Percentiles rank a stretch among this genome's conserved stretches.
phyloP scores from a whole-genome alignment of 352 stramenopile species.

The Peronosclerospora sorghi region DNA sequence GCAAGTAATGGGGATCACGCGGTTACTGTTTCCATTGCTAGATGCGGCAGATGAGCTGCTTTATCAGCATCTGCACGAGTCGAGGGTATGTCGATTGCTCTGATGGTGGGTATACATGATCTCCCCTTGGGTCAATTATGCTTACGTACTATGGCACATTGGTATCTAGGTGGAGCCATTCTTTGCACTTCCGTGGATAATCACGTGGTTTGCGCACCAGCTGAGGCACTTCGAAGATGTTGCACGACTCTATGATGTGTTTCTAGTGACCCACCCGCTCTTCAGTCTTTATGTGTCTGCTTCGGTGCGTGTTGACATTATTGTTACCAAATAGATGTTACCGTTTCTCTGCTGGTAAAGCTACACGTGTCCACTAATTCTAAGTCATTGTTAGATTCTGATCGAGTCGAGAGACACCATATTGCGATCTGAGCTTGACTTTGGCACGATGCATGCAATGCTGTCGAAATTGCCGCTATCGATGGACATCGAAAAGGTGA shows the following conservation, averaged over 20 bases:
- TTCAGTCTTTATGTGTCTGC: slow-evolving; percentile 88
- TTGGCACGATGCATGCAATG: slow-evolving; percentile 63
- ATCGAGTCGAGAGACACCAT: slow-evolving; percentile 42
- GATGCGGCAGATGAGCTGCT: slow-evolving; percentile 50
- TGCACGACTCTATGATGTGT: slow-evolving; percentile 87
- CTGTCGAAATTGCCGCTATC: slow-evolving; percentile 61
- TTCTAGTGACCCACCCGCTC: slow-evolving; percentile 88
- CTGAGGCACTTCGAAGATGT: slow-evolving; percentile 80
- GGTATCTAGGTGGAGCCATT: slow-evolving; percentile 84
- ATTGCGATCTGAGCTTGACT: slow-evolving; percentile 63
- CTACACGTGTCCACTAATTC: neutral
- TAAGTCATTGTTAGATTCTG: slow-evolving; percentile 24
- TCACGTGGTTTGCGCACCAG: slow-evolving; percentile 93
- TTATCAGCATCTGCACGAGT: slow-evolving; percentile 51
- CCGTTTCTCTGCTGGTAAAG: neutral
- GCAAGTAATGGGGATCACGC: slow-evolving; percentile 49
- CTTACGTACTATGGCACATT: slow-evolving; percentile 20
- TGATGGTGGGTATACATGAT: neutral
- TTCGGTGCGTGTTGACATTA: slow-evolving; percentile 25
- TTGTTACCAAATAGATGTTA: neutral
- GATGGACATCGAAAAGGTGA: slow-evolving; percentile 62
- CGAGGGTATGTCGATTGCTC: slow-evolving; percentile 25
- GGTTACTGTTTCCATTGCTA: slow-evolving; percentile 61
- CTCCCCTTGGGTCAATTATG: slow-evolving; percentile 7
- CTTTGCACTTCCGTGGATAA: slow-evolving; percentile 89